Evolutionary conservation across 2,329 filamentous ascomycete genomes (phyloP), one percentile per base, ranked within the genome.

Genomic region (Cordyceps javanica): DNA sequence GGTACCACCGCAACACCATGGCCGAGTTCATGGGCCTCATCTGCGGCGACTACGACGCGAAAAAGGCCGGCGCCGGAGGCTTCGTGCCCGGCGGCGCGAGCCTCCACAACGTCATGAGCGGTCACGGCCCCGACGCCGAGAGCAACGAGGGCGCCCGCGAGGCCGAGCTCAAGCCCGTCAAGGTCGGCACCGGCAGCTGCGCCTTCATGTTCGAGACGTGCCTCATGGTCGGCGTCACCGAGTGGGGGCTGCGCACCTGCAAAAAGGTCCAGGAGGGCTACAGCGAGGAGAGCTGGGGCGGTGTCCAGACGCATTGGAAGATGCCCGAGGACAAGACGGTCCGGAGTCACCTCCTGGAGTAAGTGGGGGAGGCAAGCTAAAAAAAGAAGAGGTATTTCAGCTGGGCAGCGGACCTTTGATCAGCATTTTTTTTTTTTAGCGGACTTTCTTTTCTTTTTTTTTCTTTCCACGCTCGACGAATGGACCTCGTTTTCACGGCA

Each of bases 211-310:
- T 87, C 64, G 84, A 87, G 75, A 87, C 81, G 62, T 85, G 79
- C 57, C 66, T 88, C 56, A 87, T 89, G 83, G 78, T 89, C 2
- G 86, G 86, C 1, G 86, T 90, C 28, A 88, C 87, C 1, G 82
- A 87, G 59, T 90, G 86, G 86, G 87, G 86, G 2, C 70, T 82
- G 60, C 70, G 72, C 62, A 79, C 82, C 61, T 93, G 79, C 56
- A 70, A 74, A 62, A 82, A 81, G 69, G 77, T 82, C 16, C 81
- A 83, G 74, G 78, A 83, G 62, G 82, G 82, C 58, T 95, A 94
- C 67, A 91, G 85, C 68, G 83, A 86, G 58, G 88, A 95, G 75
- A 92, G 89, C 69, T 96, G 91, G 91, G 85, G 78, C 28, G 80
- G 80, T 0, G 73, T 89, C 54, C 82, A 82, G 70, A 78, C 84